Conservation (phyloP, 257 asterid species). For the Sherardia arvensis region DNA sequence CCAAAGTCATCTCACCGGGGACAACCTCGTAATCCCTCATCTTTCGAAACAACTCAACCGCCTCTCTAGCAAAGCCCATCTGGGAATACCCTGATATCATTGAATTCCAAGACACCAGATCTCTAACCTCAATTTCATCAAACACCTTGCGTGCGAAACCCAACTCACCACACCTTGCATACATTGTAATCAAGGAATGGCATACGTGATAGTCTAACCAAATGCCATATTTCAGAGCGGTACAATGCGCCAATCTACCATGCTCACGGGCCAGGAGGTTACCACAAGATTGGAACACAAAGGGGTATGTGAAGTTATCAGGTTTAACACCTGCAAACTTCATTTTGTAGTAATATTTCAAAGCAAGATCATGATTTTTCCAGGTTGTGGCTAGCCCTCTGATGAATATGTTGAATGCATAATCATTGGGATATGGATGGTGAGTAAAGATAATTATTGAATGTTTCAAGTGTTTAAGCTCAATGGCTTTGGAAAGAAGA, state of each 20-base stretch:
- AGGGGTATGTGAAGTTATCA: constrained; percentile 78
- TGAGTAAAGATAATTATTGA: constrained; percentile 45
- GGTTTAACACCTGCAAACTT: constrained; percentile 44
- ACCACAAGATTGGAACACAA: constrained; percentile 70
- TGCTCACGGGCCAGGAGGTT: constrained; percentile 28
- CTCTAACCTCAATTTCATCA: constrained; percentile 66
- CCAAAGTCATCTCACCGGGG: constrained; percentile 79
- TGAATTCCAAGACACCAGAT: constrained; percentile 81
- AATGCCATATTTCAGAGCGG: constrained; percentile 59
- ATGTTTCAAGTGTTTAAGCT: constrained; percentile 44
- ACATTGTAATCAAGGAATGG: constrained; percentile 76
- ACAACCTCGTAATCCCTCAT: constrained; percentile 55
- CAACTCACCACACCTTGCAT: constrained; percentile 45
- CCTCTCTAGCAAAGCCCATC: constrained; percentile 50
- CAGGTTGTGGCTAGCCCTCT: constrained; percentile 71
- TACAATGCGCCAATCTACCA: constrained; percentile 50
- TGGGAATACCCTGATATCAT: constrained; percentile 71
- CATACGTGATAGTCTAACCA: constrained; percentile 54
- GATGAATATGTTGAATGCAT: constrained; percentile 70
- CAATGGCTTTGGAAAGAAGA: constrained; percentile 55
- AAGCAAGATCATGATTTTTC: constrained; percentile 47
- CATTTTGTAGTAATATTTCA: constrained; percentile 48
- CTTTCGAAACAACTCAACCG: constrained; percentile 53
- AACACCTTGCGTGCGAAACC: constrained; percentile 49
- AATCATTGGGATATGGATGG: constrained; percentile 45